Evolutionary conservation across 176 grass and related monocot species (phyloP).

Genomic region (Chrysopogon serrulatus): DNA sequence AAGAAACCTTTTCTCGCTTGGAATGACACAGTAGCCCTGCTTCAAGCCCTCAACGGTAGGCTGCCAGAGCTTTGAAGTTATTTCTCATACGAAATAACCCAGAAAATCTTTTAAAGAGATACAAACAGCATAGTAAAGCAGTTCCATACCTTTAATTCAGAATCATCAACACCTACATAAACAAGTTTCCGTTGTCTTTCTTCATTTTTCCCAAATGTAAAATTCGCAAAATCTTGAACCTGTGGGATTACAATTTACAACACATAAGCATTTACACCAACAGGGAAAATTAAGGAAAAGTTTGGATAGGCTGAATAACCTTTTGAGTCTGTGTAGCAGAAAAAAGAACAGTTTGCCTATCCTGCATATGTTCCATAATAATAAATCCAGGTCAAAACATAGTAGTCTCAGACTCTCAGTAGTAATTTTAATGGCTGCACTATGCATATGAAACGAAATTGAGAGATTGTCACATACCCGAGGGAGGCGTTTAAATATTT

Average conservation of each 20-base stretch:
- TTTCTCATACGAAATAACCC: neutral
- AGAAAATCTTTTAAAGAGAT: neutral
- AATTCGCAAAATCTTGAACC: slow-evolving; percentile 83
- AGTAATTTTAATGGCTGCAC: neutral
- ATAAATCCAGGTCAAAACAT: neutral
- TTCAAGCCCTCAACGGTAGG: slow-evolving; percentile 80
- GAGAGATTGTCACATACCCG: slow-evolving; percentile 35
- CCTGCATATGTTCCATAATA: slow-evolving; percentile 31
- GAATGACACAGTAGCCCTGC: slow-evolving; percentile 81
- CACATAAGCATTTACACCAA: neutral
- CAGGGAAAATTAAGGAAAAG: neutral
- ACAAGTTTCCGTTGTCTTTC: slow-evolving; percentile 58
- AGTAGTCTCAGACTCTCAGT: neutral
- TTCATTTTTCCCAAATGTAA: slow-evolving; percentile 70
- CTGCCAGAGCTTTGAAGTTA: slow-evolving; percentile 36
- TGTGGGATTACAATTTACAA: slow-evolving; percentile 19
- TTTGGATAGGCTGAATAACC: slow-evolving; percentile 28
- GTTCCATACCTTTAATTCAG: slow-evolving; percentile 51
- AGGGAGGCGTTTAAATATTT: slow-evolving; percentile 92
- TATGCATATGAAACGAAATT: slow-evolving; percentile 19
- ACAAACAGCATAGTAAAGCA: neutral
- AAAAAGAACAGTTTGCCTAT: slow-evolving; percentile 90
- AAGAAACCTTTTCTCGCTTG: slow-evolving; percentile 66
- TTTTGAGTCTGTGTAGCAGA: slow-evolving; percentile 79
- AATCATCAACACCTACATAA: slow-evolving; percentile 73